Percentiles rank a stretch among this genome's conserved stretches.
Evolutionary conservation across 495 filamentous ascomycete genomes (phyloP).

Genomic region (Penicillium silybi): DNA sequence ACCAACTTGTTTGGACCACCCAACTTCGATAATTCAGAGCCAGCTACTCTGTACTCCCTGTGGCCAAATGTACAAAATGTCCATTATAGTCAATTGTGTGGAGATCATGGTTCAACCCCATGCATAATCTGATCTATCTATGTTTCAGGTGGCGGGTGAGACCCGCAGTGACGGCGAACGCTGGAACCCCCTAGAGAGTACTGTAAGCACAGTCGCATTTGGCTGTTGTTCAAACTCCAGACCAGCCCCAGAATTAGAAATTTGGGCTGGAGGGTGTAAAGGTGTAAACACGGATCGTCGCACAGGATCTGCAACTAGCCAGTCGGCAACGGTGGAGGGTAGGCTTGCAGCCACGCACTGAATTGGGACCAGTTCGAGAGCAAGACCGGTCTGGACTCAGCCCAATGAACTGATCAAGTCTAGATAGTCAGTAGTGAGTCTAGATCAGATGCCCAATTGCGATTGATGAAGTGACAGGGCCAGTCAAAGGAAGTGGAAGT

Average conservation of each 20-base stretch:
- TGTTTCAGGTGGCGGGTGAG: not conserved
- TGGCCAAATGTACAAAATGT: too few species aligned
- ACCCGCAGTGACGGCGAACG: not conserved
- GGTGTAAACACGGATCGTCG: not conserved
- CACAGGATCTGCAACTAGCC: not conserved
- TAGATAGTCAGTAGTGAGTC: not conserved
- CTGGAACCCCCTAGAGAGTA: not conserved
- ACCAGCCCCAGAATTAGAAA: not conserved
- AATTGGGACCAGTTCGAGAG: not conserved
- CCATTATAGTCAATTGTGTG: too few species aligned
- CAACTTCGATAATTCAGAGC: too few species aligned
- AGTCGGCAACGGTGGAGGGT: not conserved
- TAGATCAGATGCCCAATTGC: not conserved
- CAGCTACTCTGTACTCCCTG: too few species aligned
- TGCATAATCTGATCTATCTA: not conserved
- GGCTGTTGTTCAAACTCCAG: not conserved
- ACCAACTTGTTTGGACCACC: too few species aligned
- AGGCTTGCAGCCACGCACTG: not conserved
- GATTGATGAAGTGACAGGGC: not conserved
- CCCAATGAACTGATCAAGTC: not conserved
- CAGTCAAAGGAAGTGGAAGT: not conserved
- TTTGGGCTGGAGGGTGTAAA: not conserved
- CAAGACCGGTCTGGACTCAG: not conserved
- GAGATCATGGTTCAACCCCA: too few species aligned
- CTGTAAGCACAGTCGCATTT: not conserved